Conservation (phyloP, 2,329 filamentous ascomycete species). For the Ceratocystis cubensis region DNA sequence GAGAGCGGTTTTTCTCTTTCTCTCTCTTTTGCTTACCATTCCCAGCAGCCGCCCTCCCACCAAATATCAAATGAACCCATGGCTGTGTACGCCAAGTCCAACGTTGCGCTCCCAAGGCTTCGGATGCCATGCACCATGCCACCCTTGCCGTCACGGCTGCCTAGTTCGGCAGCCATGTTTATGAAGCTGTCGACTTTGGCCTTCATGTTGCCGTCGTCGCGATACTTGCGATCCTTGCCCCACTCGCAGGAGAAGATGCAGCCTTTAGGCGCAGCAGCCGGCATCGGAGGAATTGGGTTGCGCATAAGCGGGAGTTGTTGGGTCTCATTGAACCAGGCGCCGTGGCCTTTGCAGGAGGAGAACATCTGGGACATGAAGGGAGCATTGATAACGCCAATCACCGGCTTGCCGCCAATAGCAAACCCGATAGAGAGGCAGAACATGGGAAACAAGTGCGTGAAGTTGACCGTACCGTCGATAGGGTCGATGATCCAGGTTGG, state of each 20-base stretch:
- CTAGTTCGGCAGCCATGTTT: slow-evolving; percentile 58
- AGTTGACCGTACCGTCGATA: slow-evolving; percentile 69
- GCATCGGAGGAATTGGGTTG: slow-evolving; percentile 51
- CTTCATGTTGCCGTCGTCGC: slow-evolving; percentile 52
- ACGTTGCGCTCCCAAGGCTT: slow-evolving; percentile 58
- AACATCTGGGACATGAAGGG: slow-evolving; percentile 59
- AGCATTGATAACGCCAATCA: slow-evolving; percentile 60
- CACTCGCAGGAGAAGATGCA: slow-evolving; percentile 67
- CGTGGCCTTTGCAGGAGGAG: slow-evolving; percentile 51
- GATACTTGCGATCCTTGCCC: slow-evolving; percentile 63
- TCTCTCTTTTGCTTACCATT: slow-evolving; percentile 42
- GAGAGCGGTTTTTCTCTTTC: neutral
- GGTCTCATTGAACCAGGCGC: slow-evolving; percentile 57
- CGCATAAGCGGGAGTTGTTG: slow-evolving; percentile 50
- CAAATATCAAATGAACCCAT: slow-evolving; percentile 68
- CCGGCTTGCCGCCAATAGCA: slow-evolving; percentile 44
- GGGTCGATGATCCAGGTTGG: slow-evolving; percentile 71
- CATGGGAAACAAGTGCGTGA: slow-evolving; percentile 68
- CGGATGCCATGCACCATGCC: slow-evolving; percentile 70
- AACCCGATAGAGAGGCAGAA: slow-evolving; percentile 70
- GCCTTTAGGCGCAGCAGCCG: slow-evolving; percentile 49
- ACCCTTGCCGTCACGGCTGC: slow-evolving; percentile 50
- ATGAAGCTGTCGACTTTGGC: slow-evolving; percentile 63
- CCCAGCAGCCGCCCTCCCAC: slow-evolving; percentile 76
- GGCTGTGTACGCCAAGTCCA: slow-evolving; percentile 63